Evolutionary conservation across 1,284 basidiomycete species (phyloP).

Genomic region (Moesziomyces globuligerus): DNA sequence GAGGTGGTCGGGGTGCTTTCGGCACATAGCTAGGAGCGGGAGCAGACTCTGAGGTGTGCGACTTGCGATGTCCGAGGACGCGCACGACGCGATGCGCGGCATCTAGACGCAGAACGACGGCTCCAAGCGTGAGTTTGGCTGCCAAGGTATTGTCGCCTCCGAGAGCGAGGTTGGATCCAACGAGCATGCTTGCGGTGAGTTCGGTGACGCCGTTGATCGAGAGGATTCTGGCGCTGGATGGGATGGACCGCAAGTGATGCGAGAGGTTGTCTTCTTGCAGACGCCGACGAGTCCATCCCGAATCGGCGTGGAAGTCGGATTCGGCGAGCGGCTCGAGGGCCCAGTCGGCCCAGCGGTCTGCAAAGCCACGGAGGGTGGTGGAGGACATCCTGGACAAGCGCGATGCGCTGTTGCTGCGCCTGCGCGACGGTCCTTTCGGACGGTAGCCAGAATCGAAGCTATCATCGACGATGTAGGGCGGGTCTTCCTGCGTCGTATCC

Average conservation of each 20-base stretch:
- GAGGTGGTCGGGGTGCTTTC: slow-evolving; percentile 15
- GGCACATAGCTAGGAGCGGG: slow-evolving; percentile 11
- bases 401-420: slow-evolving; percentile 38
- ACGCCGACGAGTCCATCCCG: slow-evolving; percentile 44
- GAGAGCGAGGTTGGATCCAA: slow-evolving; percentile 43
- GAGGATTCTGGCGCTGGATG: slow-evolving; percentile 37
- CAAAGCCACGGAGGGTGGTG: slow-evolving; percentile 38
- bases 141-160: slow-evolving; percentile 41
- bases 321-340: slow-evolving; percentile 51
- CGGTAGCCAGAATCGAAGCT: slow-evolving; percentile 26
- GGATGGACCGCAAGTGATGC: slow-evolving; percentile 18
- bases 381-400: slow-evolving; percentile 29
- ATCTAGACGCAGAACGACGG: slow-evolving; percentile 43
- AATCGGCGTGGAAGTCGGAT: slow-evolving; percentile 51
- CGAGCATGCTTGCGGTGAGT: slow-evolving; percentile 39
- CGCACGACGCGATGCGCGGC: slow-evolving; percentile 36
- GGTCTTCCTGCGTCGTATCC: background rate
- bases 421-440: slow-evolving; percentile 11
- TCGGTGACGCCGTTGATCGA: slow-evolving; percentile 37
- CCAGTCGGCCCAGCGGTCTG: slow-evolving; percentile 60
- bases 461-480: slow-evolving; percentile 7
- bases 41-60: slow-evolving; percentile 18
- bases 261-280: slow-evolving; percentile 10
- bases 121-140: slow-evolving; percentile 34
- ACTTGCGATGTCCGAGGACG: slow-evolving; percentile 43